Percentiles rank a stretch among this genome's conserved stretches.
Evolutionary conservation across 2,329 filamentous ascomycete genomes (phyloP).

Genomic region (Aspergillus sp.): DNA sequence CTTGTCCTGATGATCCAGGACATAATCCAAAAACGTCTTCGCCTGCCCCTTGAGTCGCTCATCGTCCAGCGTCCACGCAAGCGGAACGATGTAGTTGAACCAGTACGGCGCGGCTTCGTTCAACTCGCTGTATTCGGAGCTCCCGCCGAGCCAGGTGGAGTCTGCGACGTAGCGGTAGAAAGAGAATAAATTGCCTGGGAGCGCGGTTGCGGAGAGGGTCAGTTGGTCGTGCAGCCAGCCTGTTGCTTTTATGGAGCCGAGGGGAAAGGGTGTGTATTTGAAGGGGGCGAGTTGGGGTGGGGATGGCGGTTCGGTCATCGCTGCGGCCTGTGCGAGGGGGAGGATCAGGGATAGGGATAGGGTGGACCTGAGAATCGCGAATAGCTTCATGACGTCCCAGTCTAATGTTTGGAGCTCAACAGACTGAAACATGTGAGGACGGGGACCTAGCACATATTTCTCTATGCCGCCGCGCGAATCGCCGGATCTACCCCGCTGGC

Average conservation of each 20-base stretch:
- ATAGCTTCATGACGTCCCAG: background rate
- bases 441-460: too few species aligned
- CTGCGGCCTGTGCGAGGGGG: too few species aligned
- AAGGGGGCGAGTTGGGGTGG: background rate
- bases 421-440: too few species aligned
- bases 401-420: too few species aligned
- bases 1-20: constrained; percentile 53
- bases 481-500: background rate
- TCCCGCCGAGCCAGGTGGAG: constrained; percentile 57
- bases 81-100: constrained; percentile 62
- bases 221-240: constrained; percentile 61
- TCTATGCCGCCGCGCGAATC: background rate
- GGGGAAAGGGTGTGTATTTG: constrained; percentile 36
- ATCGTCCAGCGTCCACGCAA: constrained; percentile 58
- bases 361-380: background rate
- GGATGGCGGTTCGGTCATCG: background rate
- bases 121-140: constrained; percentile 56
- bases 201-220: constrained; percentile 53
- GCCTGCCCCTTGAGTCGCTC: constrained; percentile 56
- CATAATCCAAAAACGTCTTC: constrained; percentile 49
- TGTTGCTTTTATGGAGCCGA: constrained; percentile 55
- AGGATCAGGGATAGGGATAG: too few species aligned
- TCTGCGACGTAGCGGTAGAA: constrained; percentile 62
- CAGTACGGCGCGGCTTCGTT: constrained; percentile 63
- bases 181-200: constrained; percentile 59